Evolutionary conservation across 495 filamentous ascomycete species (phyloP).

Genomic region (Aspergillus avenaceus): DNA sequence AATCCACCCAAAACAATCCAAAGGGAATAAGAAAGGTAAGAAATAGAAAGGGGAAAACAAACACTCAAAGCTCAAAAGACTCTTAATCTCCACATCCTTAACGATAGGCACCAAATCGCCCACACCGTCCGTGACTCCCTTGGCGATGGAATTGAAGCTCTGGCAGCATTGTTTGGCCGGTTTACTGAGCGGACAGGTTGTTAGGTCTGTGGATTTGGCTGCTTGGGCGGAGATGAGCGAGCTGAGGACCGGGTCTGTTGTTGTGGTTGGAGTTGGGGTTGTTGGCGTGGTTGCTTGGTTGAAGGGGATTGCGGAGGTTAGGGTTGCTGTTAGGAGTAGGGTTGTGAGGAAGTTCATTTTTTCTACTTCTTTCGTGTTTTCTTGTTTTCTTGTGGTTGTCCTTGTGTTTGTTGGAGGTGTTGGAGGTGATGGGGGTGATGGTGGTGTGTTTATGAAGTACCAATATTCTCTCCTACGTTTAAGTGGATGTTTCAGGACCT

Average conservation of each 20-base stretch:
- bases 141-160: constrained; percentile 16
- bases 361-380: no score
- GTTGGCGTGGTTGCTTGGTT: neutral
- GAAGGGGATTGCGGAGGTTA: neutral
- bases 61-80: constrained; percentile 29
- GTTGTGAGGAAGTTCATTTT: neutral
- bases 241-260: neutral
- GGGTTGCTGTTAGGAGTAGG: neutral
- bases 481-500: neutral
- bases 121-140: constrained; percentile 15
- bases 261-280: neutral
- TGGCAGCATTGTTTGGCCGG: constrained; percentile 30
- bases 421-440: no score
- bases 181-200: constrained; percentile 2
- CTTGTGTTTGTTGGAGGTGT: no score
- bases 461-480: neutral
- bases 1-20: neutral
- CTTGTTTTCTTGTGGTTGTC: no score
- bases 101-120: constrained; percentile 22
- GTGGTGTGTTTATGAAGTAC: no score
- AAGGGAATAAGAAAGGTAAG: neutral
- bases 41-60: constrained; percentile 8
- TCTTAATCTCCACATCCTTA: constrained; percentile 20
- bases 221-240: neutral
- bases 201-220: neutral